Conservation (phyloP, 805 yeast genomes). For the Starmerella gropengiesseri region DNA sequence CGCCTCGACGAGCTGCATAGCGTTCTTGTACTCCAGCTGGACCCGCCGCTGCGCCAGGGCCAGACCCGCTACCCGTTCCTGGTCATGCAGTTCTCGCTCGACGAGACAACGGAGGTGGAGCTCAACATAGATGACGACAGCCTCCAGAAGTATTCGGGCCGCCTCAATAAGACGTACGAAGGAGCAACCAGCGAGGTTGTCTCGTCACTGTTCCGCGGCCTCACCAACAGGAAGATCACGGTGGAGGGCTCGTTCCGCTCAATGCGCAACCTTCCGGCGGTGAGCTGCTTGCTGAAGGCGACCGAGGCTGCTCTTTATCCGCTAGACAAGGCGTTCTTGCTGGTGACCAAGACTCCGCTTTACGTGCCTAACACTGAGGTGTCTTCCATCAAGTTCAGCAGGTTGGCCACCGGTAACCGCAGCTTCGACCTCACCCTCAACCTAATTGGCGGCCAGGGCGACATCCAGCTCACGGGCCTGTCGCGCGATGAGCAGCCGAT, state of each 20-base stretch:
- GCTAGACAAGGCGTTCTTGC: conserved; percentile 81
- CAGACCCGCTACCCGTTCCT: conserved; percentile 92
- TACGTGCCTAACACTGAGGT: conserved; percentile 82
- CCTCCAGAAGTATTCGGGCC: conserved; percentile 63
- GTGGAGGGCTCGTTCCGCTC: conserved; percentile 76
- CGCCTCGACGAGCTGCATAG: conserved; percentile 90
- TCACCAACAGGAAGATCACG: conserved; percentile 74
- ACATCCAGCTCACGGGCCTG: conserved; percentile 80
- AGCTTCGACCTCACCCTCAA: conserved; percentile 85
- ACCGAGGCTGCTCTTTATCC: conserved; percentile 89
- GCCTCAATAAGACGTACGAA: conserved; percentile 59
- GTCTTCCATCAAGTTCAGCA: conserved; percentile 63
- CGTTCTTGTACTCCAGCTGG: conserved; percentile 76
- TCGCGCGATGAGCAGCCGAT: conserved; percentile 78
- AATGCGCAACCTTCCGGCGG: conserved; percentile 69
- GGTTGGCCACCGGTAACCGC: conserved; percentile 63
- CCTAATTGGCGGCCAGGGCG: conserved; percentile 47
- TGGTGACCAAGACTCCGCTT: conserved; percentile 88
- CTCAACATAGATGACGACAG: conserved; percentile 76
- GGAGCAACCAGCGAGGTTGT: conserved; percentile 78
- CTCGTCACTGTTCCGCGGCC: conserved; percentile 78
- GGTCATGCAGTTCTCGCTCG: conserved; percentile 77
- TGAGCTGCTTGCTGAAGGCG: conserved; percentile 86
- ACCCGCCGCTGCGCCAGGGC: conserved; percentile 96
- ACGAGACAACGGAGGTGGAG: conserved; percentile 85